These are phyloP conservation scores for Schwanniomyces polymorphus DNA, from an alignment of 805 yeast species.

Conservation along the genomic window DNA sequence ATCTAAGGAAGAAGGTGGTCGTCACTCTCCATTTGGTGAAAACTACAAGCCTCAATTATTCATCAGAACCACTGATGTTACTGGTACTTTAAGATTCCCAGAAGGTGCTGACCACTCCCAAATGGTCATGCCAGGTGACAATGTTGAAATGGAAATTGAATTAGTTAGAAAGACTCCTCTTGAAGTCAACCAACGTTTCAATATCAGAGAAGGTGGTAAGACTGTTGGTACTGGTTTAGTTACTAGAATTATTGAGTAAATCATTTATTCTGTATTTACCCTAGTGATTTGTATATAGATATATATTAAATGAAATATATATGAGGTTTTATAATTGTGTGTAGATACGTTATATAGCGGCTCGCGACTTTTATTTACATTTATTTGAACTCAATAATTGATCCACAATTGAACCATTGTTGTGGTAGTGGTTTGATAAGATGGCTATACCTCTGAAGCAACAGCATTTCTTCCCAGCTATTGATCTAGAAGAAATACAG, in stretches of 20 bases:
- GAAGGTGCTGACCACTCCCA: slow-evolving; percentile 76
- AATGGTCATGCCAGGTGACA: slow-evolving; percentile 98
- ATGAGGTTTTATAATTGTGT: neutral
- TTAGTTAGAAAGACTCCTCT: slow-evolving; percentile 88
- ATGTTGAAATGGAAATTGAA: slow-evolving; percentile 92
- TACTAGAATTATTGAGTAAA: slow-evolving; percentile 80
- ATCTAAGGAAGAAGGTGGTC: slow-evolving; percentile 98
- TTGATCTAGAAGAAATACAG: slow-evolving; percentile 28
- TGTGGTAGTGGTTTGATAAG: neutral
- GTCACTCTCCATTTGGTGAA: slow-evolving; percentile 95
- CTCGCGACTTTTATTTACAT: neutral
- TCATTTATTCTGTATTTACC: slow-evolving; percentile 1
- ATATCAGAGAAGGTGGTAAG: slow-evolving; percentile 99
- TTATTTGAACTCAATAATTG: neutral
- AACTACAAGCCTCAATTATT: slow-evolving; percentile 98
- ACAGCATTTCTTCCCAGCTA: slow-evolving; percentile 23
- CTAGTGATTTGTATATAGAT: slow-evolving; percentile 8
- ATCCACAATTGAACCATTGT: neutral
- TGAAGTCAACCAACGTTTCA: slow-evolving; percentile 97
- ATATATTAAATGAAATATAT: neutral
- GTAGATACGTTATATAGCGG: neutral
- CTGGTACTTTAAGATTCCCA: slow-evolving; percentile 89
- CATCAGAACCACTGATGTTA: slow-evolving; percentile 94
- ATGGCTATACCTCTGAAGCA: neutral
- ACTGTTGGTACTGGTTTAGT: slow-evolving; percentile 99